phyloP scores from a whole-genome alignment of 495 filamentous ascomycete genomes.

The Tuber indicum region DNA sequence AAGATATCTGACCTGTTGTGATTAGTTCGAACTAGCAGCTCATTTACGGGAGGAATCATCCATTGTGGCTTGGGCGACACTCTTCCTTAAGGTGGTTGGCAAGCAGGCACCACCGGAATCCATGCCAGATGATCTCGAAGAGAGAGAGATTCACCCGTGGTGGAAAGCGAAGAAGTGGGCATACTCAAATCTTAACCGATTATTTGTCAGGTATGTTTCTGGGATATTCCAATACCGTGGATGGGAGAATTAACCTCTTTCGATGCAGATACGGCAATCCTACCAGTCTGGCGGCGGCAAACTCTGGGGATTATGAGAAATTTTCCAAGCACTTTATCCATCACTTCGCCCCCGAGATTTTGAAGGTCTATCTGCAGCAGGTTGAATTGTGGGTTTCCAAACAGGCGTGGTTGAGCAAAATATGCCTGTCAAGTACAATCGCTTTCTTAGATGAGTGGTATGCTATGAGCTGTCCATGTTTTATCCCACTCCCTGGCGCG shows the following conservation, averaged over 20 bases:
- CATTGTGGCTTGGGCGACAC: conserved; percentile 88
- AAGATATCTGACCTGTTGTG: conserved; percentile 17
- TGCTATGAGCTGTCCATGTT: not conserved
- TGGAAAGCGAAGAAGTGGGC: conserved; percentile 99
- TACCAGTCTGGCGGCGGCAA: conserved; percentile 58
- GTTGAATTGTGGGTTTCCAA: conserved; percentile 96
- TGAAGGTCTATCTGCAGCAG: conserved; percentile 84
- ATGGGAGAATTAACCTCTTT: conserved; percentile 11
- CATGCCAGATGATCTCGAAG: conserved; percentile 73
- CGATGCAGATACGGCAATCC: conserved; percentile 77
- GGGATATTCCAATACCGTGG: not conserved
- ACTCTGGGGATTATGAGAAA: conserved; percentile 61
- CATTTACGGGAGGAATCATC: conserved; percentile 68
- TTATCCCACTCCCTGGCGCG: not conserved
- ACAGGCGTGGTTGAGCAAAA: conserved; percentile 88
- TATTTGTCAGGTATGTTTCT: conserved; percentile 73
- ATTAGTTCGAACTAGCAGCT: conserved; percentile 75
- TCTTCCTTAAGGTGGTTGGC: conserved; percentile 82
- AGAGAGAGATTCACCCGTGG: conserved; percentile 91
- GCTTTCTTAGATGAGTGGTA: conserved; percentile 87
- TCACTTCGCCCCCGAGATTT: conserved; percentile 88
- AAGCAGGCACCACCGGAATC: conserved; percentile 74
- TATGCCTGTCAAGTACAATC: conserved; percentile 83
- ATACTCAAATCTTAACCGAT: conserved; percentile 90
- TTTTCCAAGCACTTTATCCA: conserved; percentile 84